Conservation (phyloP, 345 rosid species). For the Barbarea vulgaris region DNA sequence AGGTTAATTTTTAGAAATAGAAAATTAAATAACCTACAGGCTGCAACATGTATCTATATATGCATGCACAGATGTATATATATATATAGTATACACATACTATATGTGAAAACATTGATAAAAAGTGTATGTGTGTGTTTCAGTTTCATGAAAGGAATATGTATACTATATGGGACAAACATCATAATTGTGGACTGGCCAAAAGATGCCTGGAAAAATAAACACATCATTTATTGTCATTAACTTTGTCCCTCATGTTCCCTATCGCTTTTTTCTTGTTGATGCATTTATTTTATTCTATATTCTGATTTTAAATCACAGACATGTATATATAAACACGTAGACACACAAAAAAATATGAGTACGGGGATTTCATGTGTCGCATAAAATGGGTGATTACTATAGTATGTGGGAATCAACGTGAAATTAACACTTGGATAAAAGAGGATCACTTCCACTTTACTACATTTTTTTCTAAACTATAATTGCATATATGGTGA, state of each 20-base stretch:
- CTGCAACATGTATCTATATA: constrained; percentile 13
- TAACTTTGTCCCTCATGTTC: constrained; percentile 42
- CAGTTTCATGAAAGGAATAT: constrained; percentile 10
- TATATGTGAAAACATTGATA: constrained; percentile 2
- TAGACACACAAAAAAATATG: constrained; percentile 17
- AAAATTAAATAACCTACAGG: neutral
- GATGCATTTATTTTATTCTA: constrained; percentile 31
- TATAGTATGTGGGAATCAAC: constrained; percentile 31
- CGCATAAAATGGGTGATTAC: constrained; percentile 37
- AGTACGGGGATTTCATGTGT: constrained; percentile 36
- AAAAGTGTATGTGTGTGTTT: constrained; percentile 22
- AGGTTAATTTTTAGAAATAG: too few relatives aligned
- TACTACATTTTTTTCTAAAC: constrained; percentile 24
- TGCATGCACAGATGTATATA: constrained; percentile 6
- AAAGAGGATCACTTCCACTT: constrained; percentile 36
- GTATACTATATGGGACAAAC: constrained; percentile 22
- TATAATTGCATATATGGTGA: constrained; percentile 26
- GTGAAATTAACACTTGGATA: constrained; percentile 43
- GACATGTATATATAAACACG: constrained; percentile 29
- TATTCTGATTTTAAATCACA: neutral
- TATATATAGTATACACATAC: neutral
- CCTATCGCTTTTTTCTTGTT: constrained; percentile 34
- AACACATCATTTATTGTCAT: constrained; percentile 37
- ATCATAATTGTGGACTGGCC: constrained; percentile 41
- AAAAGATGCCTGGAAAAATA: constrained; percentile 30